Evolutionary conservation across 2,329 filamentous ascomycete species (phyloP), one percentile per base, ranked within the genome.

Genomic region (Colletotrichum magnum): DNA sequence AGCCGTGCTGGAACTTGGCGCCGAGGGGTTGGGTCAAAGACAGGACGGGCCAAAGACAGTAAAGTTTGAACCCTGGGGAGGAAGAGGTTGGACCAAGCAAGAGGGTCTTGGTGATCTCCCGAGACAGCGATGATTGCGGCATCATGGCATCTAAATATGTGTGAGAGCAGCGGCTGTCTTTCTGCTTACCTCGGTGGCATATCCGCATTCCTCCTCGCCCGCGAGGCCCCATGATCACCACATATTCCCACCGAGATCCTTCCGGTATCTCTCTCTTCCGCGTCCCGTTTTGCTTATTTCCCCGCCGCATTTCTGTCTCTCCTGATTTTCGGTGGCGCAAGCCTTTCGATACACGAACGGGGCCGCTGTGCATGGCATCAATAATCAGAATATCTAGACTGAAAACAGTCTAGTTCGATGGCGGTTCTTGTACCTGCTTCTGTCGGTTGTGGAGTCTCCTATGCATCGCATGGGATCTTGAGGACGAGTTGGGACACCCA

Each of bases 31-130:
- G 18, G 50, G 26, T n/a, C 7, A 32, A 53, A 53, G 26, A 53
- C 15, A 28, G 26, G 50, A 32, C 26, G 26, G 21, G 47, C n/a
- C 47, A 24, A n/a, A 24, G 47, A n/a, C 15, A 43, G 16, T 15
- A 13, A 43, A 43, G 41, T 43, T 4, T n/a, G 47, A 50, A 50
- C 47, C 47, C 47, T 24, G 13, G 50, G 26, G 21, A 5, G 50
- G 26, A 13, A 12, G 18, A 16, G 24, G 21, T 32, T 28, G 26
- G 50, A 28, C 50, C 50, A 53, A 53, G 50, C 50, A 21, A 28
- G 47, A 53, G 50, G 50, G 50, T 53, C 50, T 28, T 53, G 50
- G 26, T 53, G 26, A 16, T 28, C 26, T 28, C 50, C 6, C 12
- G 12, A n/a, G 24, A 36, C 24, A 18, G 6, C 12, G 28, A 10